These are phyloP conservation scores for Fusarium keratoplasticum DNA, from an alignment of 2,329 filamentous ascomycete genomes.

Conservation along the genomic window DNA sequence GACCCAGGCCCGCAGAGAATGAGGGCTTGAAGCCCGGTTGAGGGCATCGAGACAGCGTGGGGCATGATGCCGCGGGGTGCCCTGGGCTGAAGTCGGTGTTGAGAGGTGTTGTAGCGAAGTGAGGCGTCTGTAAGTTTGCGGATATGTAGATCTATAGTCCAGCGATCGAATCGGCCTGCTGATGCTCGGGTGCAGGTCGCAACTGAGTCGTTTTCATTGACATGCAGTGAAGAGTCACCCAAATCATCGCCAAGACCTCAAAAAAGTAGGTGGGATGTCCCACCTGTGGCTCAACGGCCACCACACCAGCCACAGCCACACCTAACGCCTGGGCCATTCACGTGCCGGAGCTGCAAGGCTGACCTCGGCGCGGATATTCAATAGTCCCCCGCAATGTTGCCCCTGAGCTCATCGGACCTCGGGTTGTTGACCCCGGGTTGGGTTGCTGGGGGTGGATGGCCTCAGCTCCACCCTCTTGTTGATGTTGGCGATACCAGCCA, in stretches of 20 bases:
- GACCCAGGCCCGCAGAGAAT: conserved; percentile 87
- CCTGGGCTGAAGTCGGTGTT: conserved; percentile 10
- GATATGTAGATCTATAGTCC: not conserved
- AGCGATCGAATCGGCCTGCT: not conserved
- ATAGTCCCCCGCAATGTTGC: conserved; percentile 38
- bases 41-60: conserved; percentile 78
- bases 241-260: conserved; percentile 41
- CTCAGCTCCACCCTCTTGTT: conserved; percentile 47
- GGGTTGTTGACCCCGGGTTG: conserved; percentile 33
- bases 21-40: conserved; percentile 83
- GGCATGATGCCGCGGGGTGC: conserved; percentile 66
- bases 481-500: conserved; percentile 46
- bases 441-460: conserved; percentile 45
- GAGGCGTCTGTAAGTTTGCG: not conserved
- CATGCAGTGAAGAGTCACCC: conserved; percentile 44
- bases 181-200: conserved; percentile 11
- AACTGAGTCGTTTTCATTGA: conserved; percentile 36
- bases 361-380: conserved; percentile 46
- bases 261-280: conserved; percentile 42
- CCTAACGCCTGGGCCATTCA: conserved; percentile 22
- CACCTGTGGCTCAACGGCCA: conserved; percentile 39
- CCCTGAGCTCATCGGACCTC: conserved; percentile 45
- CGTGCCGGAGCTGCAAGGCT: conserved; percentile 22
- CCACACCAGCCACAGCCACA: conserved; percentile 21
- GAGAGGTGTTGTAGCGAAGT: not conserved